phyloP scores from a whole-genome alignment of 2,329 filamentous ascomycete genomes.

The Calycina herbarum region DNA sequence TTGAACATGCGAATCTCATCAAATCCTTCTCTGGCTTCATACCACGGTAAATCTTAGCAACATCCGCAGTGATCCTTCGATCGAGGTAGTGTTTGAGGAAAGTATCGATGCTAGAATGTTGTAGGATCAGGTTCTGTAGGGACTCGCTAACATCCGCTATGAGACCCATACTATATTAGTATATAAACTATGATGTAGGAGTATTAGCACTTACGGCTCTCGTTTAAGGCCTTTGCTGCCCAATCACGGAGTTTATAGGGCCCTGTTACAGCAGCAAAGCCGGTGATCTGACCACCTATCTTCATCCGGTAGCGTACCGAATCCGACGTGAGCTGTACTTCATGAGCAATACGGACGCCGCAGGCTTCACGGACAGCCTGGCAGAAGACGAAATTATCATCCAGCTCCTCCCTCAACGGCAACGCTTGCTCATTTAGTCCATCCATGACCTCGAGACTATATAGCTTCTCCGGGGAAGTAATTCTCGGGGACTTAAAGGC shows the following conservation, averaged over 20 bases:
- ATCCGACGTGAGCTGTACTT: conserved; percentile 31
- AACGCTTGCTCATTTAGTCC: conserved; percentile 38
- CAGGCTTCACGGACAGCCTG: conserved; percentile 29
- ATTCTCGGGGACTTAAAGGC: no score
- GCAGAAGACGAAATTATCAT: conserved; percentile 38
- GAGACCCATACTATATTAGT: conserved; percentile 1
- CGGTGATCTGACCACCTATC: conserved; percentile 37
- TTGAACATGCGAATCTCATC: conserved; percentile 29
- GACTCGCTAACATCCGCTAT: conserved; percentile 25
- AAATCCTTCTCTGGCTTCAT: conserved; percentile 27
- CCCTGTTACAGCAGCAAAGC: conserved; percentile 37
- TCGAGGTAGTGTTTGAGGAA: conserved; percentile 28
- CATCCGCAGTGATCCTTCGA: conserved; percentile 22
- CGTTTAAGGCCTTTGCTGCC: conserved; percentile 41
- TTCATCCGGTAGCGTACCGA: conserved; percentile 35
- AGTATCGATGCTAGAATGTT: conserved; percentile 25
- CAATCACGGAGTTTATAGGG: conserved; percentile 35
- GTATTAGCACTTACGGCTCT: conserved; percentile 37
- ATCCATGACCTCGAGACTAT: conserved; percentile 38
- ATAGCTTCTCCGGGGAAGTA: conserved; percentile 38
- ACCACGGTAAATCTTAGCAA: conserved; percentile 27
- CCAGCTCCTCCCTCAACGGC: conserved; percentile 37
- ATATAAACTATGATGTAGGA: background rate
- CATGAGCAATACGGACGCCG: conserved; percentile 33
- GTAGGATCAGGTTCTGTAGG: conserved; percentile 26